Evolutionary conservation across 768 basidiomycete species (phyloP).

Genomic region (Suillus subluteus): DNA sequence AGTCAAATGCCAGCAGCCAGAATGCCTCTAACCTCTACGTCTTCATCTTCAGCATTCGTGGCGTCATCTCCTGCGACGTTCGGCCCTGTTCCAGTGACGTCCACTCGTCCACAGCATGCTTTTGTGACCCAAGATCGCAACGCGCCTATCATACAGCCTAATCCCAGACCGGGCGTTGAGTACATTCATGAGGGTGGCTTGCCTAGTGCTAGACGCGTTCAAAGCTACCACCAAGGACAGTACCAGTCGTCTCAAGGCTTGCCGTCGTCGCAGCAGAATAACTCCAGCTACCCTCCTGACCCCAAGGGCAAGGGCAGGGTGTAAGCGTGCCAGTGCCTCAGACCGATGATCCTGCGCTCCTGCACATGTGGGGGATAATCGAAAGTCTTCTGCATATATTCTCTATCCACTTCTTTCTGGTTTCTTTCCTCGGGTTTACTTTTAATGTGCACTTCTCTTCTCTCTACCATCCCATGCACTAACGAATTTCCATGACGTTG

Average conservation of each 20-base stretch:
- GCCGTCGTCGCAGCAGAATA: slow-evolving; percentile 26
- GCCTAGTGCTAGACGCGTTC: slow-evolving; percentile 17
- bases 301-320: slow-evolving; percentile 15
- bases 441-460: background rate
- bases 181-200: slow-evolving; percentile 16
- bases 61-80: slow-evolving; percentile 14
- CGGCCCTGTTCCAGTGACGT: background rate
- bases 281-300: slow-evolving; percentile 15
- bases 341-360: background rate
- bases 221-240: slow-evolving; percentile 10
- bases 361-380: background rate
- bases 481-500: background rate
- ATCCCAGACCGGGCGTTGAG: slow-evolving; percentile 21
- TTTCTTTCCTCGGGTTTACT: background rate
- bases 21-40: background rate
- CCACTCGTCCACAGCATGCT: background rate
- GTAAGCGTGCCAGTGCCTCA: background rate
- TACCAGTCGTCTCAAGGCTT: slow-evolving; percentile 18
- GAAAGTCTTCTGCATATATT: background rate
- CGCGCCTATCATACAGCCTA: slow-evolving; percentile 5
- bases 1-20: slow-evolving; percentile 12
- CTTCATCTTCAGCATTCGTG: slow-evolving; percentile 16
- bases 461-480: background rate
- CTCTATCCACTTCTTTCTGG: background rate
- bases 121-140: slow-evolving; percentile 17